phyloP scores from a whole-genome alignment of 129 eudicot species.

The Pulicaria dysenterica region DNA sequence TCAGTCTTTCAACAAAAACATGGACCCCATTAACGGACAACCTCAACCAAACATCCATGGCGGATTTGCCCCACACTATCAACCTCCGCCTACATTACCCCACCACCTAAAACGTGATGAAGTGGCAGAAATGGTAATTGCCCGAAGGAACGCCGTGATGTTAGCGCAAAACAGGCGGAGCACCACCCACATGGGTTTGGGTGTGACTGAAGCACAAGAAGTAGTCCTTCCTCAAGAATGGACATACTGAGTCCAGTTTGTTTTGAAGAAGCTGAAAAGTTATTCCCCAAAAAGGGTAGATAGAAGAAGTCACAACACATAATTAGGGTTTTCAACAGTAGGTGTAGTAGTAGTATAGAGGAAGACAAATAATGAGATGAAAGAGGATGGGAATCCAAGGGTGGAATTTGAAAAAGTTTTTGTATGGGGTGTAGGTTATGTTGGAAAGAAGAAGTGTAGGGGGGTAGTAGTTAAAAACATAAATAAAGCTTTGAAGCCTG shows the following conservation, averaged over 20 bases:
- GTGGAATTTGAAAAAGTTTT: constrained; percentile 15
- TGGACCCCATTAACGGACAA: constrained; percentile 20
- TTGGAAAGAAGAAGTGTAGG: constrained; percentile 23
- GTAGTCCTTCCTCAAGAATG: constrained; percentile 72
- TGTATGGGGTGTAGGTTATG: constrained; percentile 30
- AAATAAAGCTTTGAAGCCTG: constrained; percentile 11
- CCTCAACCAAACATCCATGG: constrained; percentile 29
- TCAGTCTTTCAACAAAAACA: constrained; percentile 33
- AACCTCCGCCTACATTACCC: not conserved
- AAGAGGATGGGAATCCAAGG: not conserved
- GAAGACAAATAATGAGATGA: constrained; percentile 9
- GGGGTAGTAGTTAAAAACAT: constrained; percentile 23
- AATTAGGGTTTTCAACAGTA: constrained; percentile 14
- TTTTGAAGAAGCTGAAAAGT: not conserved
- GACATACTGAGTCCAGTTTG: constrained; percentile 57
- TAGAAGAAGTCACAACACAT: constrained; percentile 19
- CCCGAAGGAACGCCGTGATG: constrained; percentile 42
- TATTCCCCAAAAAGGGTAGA: constrained; percentile 22
- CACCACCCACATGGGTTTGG: not conserved
- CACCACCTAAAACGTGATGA: not conserved
- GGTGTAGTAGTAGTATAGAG: constrained; percentile 3
- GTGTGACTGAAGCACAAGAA: constrained; percentile 32
- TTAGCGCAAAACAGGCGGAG: constrained; percentile 37
- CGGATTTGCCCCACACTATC: constrained; percentile 29
- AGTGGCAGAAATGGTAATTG: constrained; percentile 36